Conservation (phyloP, 768 basidiomycete species). For the Suillus americanus region DNA sequence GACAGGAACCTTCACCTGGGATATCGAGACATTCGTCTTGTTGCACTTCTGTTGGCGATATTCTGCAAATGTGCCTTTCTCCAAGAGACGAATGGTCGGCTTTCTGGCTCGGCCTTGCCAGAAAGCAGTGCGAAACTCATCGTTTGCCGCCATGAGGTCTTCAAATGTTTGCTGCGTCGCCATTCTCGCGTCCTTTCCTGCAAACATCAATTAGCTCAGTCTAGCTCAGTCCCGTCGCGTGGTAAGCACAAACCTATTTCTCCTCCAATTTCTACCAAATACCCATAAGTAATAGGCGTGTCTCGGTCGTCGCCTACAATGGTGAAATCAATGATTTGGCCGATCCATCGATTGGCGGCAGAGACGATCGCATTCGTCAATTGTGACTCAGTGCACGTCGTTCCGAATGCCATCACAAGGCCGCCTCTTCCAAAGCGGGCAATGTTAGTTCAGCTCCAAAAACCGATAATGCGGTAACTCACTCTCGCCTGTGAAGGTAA, state of each 20-base stretch:
- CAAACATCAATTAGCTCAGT: background rate
- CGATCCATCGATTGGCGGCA: background rate
- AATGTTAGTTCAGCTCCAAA: background rate
- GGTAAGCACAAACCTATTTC: background rate
- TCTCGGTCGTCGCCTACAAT: constrained; percentile 5
- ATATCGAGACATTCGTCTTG: background rate
- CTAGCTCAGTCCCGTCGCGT: background rate
- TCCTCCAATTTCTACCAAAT: constrained; percentile 5
- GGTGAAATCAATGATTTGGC: constrained; percentile 7
- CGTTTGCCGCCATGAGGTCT: background rate
- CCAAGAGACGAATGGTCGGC: constrained; percentile 12
- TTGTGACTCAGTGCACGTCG: background rate
- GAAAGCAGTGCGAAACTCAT: background rate
- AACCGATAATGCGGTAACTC: background rate
- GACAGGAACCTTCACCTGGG: constrained; percentile 12
- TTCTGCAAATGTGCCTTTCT: constrained; percentile 10
- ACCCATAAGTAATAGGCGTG: background rate
- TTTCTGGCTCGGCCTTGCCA: background rate
- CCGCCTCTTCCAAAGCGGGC: constrained; percentile 7
- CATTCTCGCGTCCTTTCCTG: background rate
- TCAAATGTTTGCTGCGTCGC: background rate
- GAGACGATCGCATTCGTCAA: background rate
- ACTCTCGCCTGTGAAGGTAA: constrained; percentile 6
- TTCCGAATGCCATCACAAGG: constrained; percentile 5
- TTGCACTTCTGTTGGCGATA: constrained; percentile 9